These are phyloP conservation scores for Thalassiosira mediterranea DNA, from an alignment of 352 stramenopile species.

Conservation along the genomic window DNA sequence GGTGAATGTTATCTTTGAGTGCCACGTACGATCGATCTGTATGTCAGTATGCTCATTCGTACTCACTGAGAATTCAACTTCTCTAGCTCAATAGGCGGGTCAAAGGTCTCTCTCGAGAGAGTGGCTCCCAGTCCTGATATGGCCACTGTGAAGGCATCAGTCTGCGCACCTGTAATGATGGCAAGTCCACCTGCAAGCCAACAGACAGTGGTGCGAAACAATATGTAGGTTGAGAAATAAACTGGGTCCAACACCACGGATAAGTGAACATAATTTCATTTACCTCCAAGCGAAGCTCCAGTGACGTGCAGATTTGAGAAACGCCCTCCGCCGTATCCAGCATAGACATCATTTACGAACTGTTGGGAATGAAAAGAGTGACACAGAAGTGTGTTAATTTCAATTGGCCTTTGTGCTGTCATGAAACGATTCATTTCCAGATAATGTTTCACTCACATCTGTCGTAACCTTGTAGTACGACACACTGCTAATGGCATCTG, in stretches of 20 bases:
- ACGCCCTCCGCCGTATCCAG: constrained; percentile 33
- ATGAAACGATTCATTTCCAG: no score
- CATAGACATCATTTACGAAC: constrained; percentile 27
- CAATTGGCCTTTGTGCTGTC: no score
- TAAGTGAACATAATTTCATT: not conserved
- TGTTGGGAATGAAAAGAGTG: no score
- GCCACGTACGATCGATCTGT: no score
- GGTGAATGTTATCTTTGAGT: no score
- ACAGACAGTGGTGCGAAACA: constrained; percentile 23
- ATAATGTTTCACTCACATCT: no score
- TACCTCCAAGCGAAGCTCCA: constrained; percentile 19
- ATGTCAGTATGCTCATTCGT: not conserved
- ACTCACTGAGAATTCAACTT: constrained; percentile 32
- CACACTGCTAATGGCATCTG: constrained; percentile 17
- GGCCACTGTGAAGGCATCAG: constrained; percentile 54
- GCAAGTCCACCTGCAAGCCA: constrained; percentile 54
- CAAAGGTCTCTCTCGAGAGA: constrained; percentile 56
- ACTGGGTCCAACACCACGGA: no score
- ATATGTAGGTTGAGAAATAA: no score
- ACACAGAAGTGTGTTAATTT: no score
- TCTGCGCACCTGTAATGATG: constrained; percentile 78
- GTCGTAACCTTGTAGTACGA: constrained; percentile 52
- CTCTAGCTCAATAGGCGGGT: constrained; percentile 62
- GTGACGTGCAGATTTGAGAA: constrained; percentile 42
- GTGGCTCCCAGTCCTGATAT: constrained; percentile 70